Evolutionary conservation across 805 yeast genomes (phyloP), one percentile per base, ranked within the genome.

Genomic region (Wickerhamomyces silvicola): DNA sequence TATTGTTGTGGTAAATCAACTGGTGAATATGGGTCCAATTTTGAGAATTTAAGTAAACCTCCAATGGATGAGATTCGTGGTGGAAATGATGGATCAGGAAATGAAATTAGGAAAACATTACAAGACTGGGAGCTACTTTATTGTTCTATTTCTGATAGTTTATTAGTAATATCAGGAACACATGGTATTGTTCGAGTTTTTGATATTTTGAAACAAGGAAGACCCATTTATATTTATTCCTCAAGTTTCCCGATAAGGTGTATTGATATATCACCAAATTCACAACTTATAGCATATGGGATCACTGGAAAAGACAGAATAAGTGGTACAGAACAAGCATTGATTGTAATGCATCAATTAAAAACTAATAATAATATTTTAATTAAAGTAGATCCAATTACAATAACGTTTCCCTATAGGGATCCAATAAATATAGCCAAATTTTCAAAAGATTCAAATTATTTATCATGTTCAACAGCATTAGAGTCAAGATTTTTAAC

Each of bases 191-290:
- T 87, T 37, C 60, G 85, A 34, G 75, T 85, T 1, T 69, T 74
- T 35, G 83, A 81, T 46, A 49, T 83, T 11, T 62, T 60, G 9
- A 54, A 64, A 22, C 42, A 50, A 10, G 95, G 95, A 4, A 63
- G 64, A 37, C 75, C 81, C 0, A 62, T 87, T 1, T 84, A 81
- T 55, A 72, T 83, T 0, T 75, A 82, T 48, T 62, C 72, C 23
- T 78, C 85, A 9, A 72, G 70, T 33, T 82, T 83, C 50, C 88
- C 90, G 1, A 80, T 88, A 22, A 57, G 94, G 31, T 85, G 95
- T 48, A 65, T 85, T 28, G 81, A 85, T 22, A 64, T 87, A 1
- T 72, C 90, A 8, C 71, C 76, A 0, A 64, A 70, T 42, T 86
- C 81, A 17, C 60, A 68, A 13, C 60, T 78, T 17, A 62, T 87